A percentile compares a stretch with the other conserved stretches of the same genome.
These are phyloP conservation scores for Hura crepitans DNA, from an alignment of 441 rosid species.

Conservation along the genomic window DNA sequence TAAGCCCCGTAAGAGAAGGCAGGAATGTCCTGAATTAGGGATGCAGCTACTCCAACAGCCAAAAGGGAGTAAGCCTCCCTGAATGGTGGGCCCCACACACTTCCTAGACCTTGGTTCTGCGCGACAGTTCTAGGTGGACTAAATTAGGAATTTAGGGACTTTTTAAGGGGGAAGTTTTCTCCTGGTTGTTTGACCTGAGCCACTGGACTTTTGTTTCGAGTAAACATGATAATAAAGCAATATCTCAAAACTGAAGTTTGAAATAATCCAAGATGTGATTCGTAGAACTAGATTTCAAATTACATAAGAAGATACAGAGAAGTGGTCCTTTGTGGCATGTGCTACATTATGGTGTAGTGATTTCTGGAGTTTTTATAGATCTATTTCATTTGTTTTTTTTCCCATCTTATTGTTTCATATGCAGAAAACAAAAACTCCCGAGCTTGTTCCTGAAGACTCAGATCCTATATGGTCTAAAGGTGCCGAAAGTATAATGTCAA, in stretches of 20 bases:
- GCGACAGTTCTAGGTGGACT: no score
- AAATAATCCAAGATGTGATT: neutral
- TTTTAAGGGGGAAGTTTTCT: neutral
- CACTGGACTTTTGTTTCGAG: neutral
- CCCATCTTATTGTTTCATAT: slow-evolving; percentile 16
- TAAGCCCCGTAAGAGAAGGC: neutral
- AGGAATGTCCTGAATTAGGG: neutral
- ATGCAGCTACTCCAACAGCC: no score
- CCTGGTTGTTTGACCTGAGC: neutral
- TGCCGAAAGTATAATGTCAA: slow-evolving; percentile 46
- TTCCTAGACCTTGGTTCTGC: no score
- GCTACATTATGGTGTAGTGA: neutral
- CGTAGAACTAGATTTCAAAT: neutral
- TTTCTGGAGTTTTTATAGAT: neutral
- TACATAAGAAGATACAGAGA: neutral
- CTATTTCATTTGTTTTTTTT: slow-evolving; percentile 14
- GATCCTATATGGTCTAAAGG: slow-evolving; percentile 73
- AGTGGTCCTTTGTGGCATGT: neutral
- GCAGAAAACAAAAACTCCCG: slow-evolving; percentile 85
- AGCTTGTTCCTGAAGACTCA: slow-evolving; percentile 72
- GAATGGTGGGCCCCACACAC: no score
- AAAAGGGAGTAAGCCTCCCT: no score
- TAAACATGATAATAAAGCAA: neutral
- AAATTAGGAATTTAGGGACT: neutral
- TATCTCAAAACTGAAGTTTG: neutral